Evolutionary conservation across 2,329 filamentous ascomycete genomes (phyloP).

Genomic region (Taxawa tesnikishii): DNA sequence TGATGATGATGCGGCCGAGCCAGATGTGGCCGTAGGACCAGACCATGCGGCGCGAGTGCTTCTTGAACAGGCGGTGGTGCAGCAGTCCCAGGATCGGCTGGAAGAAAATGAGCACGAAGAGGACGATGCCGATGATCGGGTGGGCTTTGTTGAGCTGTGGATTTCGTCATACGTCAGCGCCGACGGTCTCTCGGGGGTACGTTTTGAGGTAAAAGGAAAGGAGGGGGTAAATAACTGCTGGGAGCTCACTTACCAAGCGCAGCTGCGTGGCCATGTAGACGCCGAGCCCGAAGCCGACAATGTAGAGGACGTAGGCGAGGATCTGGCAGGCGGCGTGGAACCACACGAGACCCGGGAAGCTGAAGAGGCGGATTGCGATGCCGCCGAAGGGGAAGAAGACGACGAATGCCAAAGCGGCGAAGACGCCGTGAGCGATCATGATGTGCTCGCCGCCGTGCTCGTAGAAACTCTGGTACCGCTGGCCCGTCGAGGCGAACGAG

Average conservation of each 20-base stretch:
- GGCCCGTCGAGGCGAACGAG: constrained; percentile 2
- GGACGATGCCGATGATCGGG: constrained; percentile 41
- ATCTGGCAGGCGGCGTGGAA: constrained; percentile 35
- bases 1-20: constrained; percentile 12
- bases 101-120: constrained; percentile 39
- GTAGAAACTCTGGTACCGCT: neutral
- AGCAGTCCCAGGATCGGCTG: constrained; percentile 39
- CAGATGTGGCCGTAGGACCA: constrained; percentile 24
- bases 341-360: constrained; percentile 30
- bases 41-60: constrained; percentile 29
- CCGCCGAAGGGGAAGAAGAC: constrained; percentile 32
- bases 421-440: constrained; percentile 28
- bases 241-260: constrained; percentile 18
- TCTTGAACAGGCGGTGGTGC: constrained; percentile 40
- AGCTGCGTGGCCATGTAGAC: constrained; percentile 33
- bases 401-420: constrained; percentile 31
- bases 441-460: neutral
- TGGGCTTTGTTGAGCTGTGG: constrained; percentile 29
- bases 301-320: constrained; percentile 33
- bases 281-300: constrained; percentile 39
- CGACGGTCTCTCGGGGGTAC: neutral
- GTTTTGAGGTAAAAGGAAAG: neutral
- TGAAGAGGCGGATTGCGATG: constrained; percentile 29
- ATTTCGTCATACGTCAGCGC: neutral
- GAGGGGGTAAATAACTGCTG: neutral